These are phyloP conservation scores for Lactarius sp. DNA, from an alignment of 768 basidiomycete genomes.

Conservation along the genomic window DNA sequence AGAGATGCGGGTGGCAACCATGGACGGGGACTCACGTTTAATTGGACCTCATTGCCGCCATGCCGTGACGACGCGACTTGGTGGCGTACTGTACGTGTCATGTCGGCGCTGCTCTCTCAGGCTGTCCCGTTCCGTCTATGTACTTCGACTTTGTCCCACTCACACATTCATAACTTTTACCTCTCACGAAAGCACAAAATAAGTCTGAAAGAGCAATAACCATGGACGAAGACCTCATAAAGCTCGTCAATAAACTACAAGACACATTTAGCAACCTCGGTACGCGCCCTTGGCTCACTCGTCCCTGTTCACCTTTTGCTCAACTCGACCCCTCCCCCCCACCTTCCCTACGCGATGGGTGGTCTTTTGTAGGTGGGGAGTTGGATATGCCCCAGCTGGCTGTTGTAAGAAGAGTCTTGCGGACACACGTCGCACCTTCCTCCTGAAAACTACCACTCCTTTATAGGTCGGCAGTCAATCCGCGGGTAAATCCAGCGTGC, in stretches of 20 bases:
- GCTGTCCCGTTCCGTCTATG: not conserved
- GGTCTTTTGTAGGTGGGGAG: conserved; percentile 59
- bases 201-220: conserved; percentile 13
- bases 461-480: conserved; percentile 91
- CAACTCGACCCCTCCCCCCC: conserved; percentile 13
- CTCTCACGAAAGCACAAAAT: not conserved
- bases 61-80: conserved; percentile 21
- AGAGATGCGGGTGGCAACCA: no score
- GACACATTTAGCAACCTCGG: conserved; percentile 88
- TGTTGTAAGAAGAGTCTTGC: conserved; percentile 50
- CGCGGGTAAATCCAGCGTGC: conserved; percentile 91
- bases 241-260: conserved; percentile 92
- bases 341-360: not conserved
- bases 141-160: not conserved
- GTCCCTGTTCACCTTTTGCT: conserved; percentile 15
- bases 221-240: conserved; percentile 95
- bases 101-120: no score
- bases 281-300: conserved; percentile 35
- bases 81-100: not conserved
- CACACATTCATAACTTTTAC: not conserved
- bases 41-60: not conserved
- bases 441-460: not conserved
- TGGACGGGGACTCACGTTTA: no score
- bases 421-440: conserved; percentile 22
- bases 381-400: conserved; percentile 90